A percentile compares a stretch with the other conserved stretches of the same genome.
These are phyloP conservation scores for Dryas octopetala DNA, from an alignment of 306 rosid genomes.

Conservation along the genomic window DNA sequence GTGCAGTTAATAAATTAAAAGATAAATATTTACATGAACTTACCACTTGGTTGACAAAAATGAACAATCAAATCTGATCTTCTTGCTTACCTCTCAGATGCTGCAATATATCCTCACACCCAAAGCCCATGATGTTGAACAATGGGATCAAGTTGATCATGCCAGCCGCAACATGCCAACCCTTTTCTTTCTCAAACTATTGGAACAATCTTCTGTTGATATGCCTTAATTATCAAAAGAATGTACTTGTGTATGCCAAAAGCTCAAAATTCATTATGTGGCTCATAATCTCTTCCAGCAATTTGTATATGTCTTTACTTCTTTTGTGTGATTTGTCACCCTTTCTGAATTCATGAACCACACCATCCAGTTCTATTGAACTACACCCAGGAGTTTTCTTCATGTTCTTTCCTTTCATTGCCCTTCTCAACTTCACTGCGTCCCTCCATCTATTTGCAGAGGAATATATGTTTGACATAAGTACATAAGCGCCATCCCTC, in stretches of 20 bases:
- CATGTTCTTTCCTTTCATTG: conserved; percentile 41
- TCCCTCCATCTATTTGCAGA: conserved; percentile 44
- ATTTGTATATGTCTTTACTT: conserved; percentile 25
- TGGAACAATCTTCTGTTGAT: not conserved
- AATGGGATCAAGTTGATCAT: not conserved
- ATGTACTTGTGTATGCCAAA: not conserved
- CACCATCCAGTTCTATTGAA: conserved; percentile 42
- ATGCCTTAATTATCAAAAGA: not conserved
- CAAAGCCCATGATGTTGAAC: not conserved
- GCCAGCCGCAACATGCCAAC: not conserved
- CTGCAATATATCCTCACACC: conserved; percentile 4
- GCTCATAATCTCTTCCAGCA: conserved; percentile 25
- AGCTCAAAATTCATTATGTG: conserved; percentile 25
- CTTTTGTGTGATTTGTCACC: conserved; percentile 33
- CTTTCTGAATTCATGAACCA: conserved; percentile 40
- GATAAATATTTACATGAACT: not conserved
- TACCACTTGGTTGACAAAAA: not conserved
- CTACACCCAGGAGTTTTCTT: conserved; percentile 48
- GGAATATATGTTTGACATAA: conserved; percentile 45
- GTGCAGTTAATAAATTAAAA: not conserved
- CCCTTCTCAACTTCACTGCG: conserved; percentile 42
- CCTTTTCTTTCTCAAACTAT: not conserved
- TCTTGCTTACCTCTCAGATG: conserved; percentile 4
- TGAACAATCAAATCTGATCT: not conserved
- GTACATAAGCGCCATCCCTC: conserved; percentile 38